Evolutionary conservation across 2,329 filamentous ascomycete species (phyloP), one percentile per base, ranked within the genome.

Genomic region (Aspergillus tamarii): DNA sequence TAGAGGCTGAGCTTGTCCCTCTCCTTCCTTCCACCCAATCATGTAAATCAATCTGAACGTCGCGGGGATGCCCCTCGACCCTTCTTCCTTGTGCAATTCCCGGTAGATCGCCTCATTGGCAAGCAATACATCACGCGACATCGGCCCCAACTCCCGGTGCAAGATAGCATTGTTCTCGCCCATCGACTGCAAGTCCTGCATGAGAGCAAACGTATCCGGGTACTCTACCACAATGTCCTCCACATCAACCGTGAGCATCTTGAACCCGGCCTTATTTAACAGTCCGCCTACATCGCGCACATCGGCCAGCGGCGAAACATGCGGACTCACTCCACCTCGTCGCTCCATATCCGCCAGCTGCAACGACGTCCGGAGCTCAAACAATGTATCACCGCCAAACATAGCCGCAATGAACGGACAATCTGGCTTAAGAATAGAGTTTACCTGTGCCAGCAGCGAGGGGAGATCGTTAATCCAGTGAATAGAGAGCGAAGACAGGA

Each of bases 401-500:
- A 99, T 99, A 69, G 94, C 94, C 16, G 91, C 94, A 54, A 99
- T 89, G 74, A 99, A 97, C 1, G 96, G 93, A 62, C 87, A 86
- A 77, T 99, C 95, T 0, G 94, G 93, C 78, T 96, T 96, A 30
- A 99, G 85, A 39, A 96, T 83, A 68, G 87, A 86, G 82, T 97
- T 96, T 75, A 97, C 90, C 74, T 96, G 92, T 1, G 89, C 84
- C 2, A 99, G 85, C 12, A 96, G 83, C 1, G 91, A 91, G 0
- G 95, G 95, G 6, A 99, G 87, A 77, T 99, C 93, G 77, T 99
- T 99, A 83, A 97, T 91, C 95, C 95, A 99, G 80, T 99, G 95
- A 76, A 99, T 84, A 63, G 91, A 94, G 64, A 97, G 82, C 61
- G 91, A 96, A 75, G 92, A 96, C 66, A 99, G 83, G 12, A 97